Base-by-base conservation (phyloP, 768 basidiomycete species). In the Porphyrellus cyaneotinctus region DNA sequence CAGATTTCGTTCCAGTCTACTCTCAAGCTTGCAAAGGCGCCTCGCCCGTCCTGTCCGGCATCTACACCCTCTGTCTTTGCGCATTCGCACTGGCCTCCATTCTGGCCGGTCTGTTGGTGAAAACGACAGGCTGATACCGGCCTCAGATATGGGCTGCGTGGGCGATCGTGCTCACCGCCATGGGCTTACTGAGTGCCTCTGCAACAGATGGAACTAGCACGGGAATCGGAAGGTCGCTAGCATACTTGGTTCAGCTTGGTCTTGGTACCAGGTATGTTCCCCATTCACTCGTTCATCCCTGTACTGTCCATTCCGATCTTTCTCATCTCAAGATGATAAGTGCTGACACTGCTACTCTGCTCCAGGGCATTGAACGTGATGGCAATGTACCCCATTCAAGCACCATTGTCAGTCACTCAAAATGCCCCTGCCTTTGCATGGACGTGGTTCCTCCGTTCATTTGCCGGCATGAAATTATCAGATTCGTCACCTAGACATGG, bases 351-450 rank as follows among this genome's bases (percentile, higher is more conserved):
- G 24, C 22, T 26, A 2, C 6, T 23, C 14, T 18, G 15, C 20
- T 0, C 5, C 26, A 64, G 60, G 20, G 20, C 20, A 4, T 28
- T 60, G 39, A 50, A 49, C 9, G 51, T 62, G 10, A 60, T 59
- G 28, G 44, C 43, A n/a, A 65, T 70, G 33, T 72, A 66, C 39
- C 66, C 70, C 2, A 58, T 69, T 24, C 65, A 70, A 41, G 67
- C 71, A 13, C 70, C 73, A 0, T 42, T 73, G n/a, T 58, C 64
- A 2, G 60, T 69, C 14, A 49, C 65, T 3, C 63, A 65, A 28
- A 74, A 70, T 31, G 74, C 76, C 8, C 65, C 67, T 4, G 75
- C 76, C 1, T 64, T 76, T 3, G 65, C 71, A 23, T 72, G 70
- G 61, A 64, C 65, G 58, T 64, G 62, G 43, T 71, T 68, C 62